Evolutionary conservation across 2,329 filamentous ascomycete species (phyloP), one percentile per base, ranked within the genome.

Genomic region (Hortaea sp.): DNA sequence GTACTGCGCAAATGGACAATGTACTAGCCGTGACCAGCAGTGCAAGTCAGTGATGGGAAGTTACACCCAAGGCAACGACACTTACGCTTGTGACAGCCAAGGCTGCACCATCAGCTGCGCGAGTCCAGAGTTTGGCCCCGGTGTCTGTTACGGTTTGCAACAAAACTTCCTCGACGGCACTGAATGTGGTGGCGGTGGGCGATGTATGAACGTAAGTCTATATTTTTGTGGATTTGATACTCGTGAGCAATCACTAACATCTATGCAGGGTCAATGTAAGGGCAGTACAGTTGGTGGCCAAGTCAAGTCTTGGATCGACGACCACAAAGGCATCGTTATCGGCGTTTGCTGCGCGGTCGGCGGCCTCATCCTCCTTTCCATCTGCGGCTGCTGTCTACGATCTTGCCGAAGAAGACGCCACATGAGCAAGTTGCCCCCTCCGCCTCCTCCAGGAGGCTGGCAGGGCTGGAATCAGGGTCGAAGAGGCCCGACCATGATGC

Each of bases 81-180:
- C 88, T 1, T 81, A 79, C 57, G 83, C 89, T 7, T 98, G 92
- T 67, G 79, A 83, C 53, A 72, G 70, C 45, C 74, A 75, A 32
- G 82, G 80, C 42, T 98, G 92, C 67, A 74, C 77, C 52, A 71
- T 97, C 43, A 81, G 81, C 42, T 98, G 92, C 65, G 74, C 76
- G 2, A 84, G 82, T 27, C 80, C 86, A 4, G 71, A 79, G 47
- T 82, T 89, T 48, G 78, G 78, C 6, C 52, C 70, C 5, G 77
- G 78, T 48, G 73, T 76, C 6, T 95, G 88, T 66, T 82, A 84
- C 49, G 76, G 77, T 20, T 78, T 94, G 69, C 82, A 86, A 63
- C 88, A 95, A 63, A 92, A 94, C 67, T 97, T 94, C 68, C 72
- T 97, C 29, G 92, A 98, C 62, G 92, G 92, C 12, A 97, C 92